Conservation (phyloP, 139 green algal species). For the Yamagishiella unicocca region DNA sequence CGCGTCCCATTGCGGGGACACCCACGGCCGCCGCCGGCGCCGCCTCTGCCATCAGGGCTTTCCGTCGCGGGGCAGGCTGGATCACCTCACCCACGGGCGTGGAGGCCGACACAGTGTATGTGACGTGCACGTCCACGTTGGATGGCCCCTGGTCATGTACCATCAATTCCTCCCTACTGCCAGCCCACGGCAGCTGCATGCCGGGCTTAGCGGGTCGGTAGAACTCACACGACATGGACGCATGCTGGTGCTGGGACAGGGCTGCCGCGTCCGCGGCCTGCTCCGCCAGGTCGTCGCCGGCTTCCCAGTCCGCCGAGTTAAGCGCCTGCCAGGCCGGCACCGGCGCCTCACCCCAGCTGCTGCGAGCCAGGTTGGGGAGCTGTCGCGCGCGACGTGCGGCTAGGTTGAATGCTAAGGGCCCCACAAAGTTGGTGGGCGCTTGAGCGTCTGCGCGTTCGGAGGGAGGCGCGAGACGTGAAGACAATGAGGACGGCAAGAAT, state of each 20-base stretch:
- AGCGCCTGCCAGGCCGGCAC: neutral
- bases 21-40: neutral
- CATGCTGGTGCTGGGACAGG: neutral
- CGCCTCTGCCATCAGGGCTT: neutral
- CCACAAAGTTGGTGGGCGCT: neutral
- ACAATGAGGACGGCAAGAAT: too few species aligned
- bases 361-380: neutral
- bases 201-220: neutral
- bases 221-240: neutral
- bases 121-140: neutral
- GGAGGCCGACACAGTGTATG: constrained; percentile 25
- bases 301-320: constrained; percentile 1
- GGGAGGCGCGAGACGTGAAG: too few species aligned
- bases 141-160: neutral
- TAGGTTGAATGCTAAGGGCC: constrained; percentile 14
- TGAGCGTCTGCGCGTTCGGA: neutral
- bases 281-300: neutral
- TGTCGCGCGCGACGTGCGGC: neutral
- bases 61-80: neutral
- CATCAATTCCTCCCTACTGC: neutral
- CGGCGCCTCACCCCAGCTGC: constrained; percentile 38
- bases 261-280: neutral
- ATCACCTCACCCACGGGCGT: neutral
- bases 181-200: neutral
- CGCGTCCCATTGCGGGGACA: neutral